Evolutionary conservation across 73 alveolate genomes (phyloP), one percentile per base, ranked within the genome.

Genomic region (Durusdinium trenchii): DNA sequence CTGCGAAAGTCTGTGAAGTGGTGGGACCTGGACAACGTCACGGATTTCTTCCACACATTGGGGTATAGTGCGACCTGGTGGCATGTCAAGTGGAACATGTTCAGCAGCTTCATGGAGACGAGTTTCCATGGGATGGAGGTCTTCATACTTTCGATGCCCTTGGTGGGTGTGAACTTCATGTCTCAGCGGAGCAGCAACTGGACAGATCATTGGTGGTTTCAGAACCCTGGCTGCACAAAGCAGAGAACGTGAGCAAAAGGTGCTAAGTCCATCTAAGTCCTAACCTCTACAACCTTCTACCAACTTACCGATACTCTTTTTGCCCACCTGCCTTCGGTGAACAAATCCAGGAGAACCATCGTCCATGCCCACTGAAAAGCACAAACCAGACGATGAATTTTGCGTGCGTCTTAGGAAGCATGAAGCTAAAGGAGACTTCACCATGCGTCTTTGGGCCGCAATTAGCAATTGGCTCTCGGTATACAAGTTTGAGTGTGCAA

Each of bases 191-290:
- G 96, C 86, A 64, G 73, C 79, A 89, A 89, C 76, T 45, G 42
- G 86, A 38, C 96, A 69, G 96, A 89, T 67, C 96, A 89, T 51
- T 89, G 96, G 96, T 89, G 96, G 96, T 89, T 89, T 50, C 86
- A 67, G 96, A 40, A 14, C 45, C 96, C 46, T 28, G 57, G 40
- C 73, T 3, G 67, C 14, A 32, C 26, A 73, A 73, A 20, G 20
- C 64, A 42, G 67, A 12, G 10, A 12, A 38, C n/a, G 69, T 20
- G 47, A 45, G 91, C 64, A 43, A 30, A 42, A 42, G 51, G 36
- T 5, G 32, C 14, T 35, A n/a, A 35, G 43, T 35, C 43, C 7
- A 16, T 69, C 10, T 35, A 23, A 16, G 43, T 12, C 82, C n/a
- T 12, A 35, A 38, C 12, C 43, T 16, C 12, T 23, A 38, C 86